Percentiles rank a stretch among this genome's conserved stretches.
These are phyloP conservation scores for Thalia dealbata DNA, from an alignment of 176 grass and related monocot species.

Conservation along the genomic window DNA sequence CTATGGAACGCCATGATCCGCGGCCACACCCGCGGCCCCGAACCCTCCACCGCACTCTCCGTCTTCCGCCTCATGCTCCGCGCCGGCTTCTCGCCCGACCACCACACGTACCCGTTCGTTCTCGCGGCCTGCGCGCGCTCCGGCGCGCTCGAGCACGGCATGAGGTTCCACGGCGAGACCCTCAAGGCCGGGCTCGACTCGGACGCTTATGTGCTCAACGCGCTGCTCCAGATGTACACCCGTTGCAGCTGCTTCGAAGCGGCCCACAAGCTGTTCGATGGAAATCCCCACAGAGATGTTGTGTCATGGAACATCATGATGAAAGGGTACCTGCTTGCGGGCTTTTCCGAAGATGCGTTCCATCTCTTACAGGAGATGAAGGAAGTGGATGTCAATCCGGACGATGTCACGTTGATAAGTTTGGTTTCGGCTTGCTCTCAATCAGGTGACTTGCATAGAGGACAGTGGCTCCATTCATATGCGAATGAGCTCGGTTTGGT, in stretches of 20 bases:
- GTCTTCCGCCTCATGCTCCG: constrained; percentile 2
- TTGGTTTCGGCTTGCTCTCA: constrained; percentile 11
- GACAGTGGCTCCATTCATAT: constrained; percentile 4
- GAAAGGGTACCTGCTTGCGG: constrained; percentile 1
- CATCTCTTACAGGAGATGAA: constrained; percentile 13
- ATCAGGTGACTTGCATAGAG: constrained; percentile 5
- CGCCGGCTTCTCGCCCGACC: constrained; percentile 4
- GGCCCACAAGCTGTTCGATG: constrained; percentile 15
- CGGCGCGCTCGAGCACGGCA: not conserved
- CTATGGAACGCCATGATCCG: constrained; percentile 17
- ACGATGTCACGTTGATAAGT: constrained; percentile 13
- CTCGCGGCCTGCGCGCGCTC: constrained; percentile 9
- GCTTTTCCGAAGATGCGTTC: not conserved
- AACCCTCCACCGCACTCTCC: not conserved
- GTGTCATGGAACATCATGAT: constrained; percentile 15
- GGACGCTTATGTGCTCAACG: constrained; percentile 9
- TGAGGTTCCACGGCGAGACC: constrained; percentile 12
- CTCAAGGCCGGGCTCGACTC: not conserved
- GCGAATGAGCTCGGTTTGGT: constrained; percentile 3
- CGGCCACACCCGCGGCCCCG: not conserved
- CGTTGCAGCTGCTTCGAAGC: not conserved
- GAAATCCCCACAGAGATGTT: constrained; percentile 7
- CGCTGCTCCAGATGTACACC: constrained; percentile 4
- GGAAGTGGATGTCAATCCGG: not conserved
- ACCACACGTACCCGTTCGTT: constrained; percentile 14